Conservation (phyloP, 2,329 filamentous ascomycete genomes). For the Chaetomium strumarium region DNA sequence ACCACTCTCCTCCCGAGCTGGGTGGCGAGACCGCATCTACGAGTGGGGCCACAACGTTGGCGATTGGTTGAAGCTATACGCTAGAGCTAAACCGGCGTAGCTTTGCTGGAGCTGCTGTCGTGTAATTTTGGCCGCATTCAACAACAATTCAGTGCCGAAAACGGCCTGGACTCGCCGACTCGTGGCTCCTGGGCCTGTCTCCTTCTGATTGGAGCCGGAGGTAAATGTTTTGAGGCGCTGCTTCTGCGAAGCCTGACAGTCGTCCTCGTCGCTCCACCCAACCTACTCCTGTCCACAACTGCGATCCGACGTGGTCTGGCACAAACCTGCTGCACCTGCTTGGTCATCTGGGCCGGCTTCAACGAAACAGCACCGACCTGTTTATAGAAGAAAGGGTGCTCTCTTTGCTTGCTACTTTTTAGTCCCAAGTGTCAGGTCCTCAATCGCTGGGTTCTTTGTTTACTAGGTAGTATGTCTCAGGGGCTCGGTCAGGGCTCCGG, state of each 20-base stretch:
- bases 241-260: slow-evolving; percentile 8
- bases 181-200: slow-evolving; percentile 12
- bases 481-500: too few species aligned
- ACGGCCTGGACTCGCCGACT: slow-evolving; percentile 14
- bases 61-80: slow-evolving; percentile 15
- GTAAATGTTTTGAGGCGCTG: slow-evolving; percentile 9
- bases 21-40: slow-evolving; percentile 24
- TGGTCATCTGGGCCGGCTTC: neutral
- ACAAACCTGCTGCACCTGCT: slow-evolving; percentile 10
- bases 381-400: neutral
- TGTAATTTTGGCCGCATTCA: slow-evolving; percentile 26
- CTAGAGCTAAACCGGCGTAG: slow-evolving; percentile 17
- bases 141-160: slow-evolving; percentile 24
- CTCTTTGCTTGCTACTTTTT: too few species aligned
- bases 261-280: slow-evolving; percentile 7
- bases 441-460: too few species aligned
- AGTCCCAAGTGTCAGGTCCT: too few species aligned
- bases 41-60: slow-evolving; percentile 12
- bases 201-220: slow-evolving; percentile 15
- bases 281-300: slow-evolving; percentile 9
- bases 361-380: neutral
- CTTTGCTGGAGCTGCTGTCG: slow-evolving; percentile 17
- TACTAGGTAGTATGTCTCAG: too few species aligned
- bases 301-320: slow-evolving; percentile 23
- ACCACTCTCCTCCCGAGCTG: slow-evolving; percentile 23